phyloP scores from a whole-genome alignment of 2,329 filamentous ascomycete genomes.

The Bretziella fagacearum region DNA sequence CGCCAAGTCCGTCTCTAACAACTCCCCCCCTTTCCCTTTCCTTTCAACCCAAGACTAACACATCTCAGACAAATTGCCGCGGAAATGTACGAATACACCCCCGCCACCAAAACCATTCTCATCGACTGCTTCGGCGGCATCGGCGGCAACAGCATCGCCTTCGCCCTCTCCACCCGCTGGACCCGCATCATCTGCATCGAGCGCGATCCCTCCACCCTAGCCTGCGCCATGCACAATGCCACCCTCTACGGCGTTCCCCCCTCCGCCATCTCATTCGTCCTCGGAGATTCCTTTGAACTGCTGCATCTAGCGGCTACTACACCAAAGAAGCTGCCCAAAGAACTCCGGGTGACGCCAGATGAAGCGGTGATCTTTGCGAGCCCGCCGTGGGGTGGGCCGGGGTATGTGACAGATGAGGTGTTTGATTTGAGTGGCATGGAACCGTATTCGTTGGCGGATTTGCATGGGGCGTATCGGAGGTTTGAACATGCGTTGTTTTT shows the following conservation, averaged over 20 bases:
- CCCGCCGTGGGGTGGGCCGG: constrained; percentile 43
- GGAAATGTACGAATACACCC: constrained; percentile 42
- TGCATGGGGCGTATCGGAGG: constrained; percentile 44
- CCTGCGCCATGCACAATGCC: constrained; percentile 87
- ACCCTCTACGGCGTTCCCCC: constrained; percentile 62
- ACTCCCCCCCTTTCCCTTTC: no score
- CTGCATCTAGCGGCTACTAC: constrained; percentile 16
- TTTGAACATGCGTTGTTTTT: constrained; percentile 60
- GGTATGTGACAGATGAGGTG: constrained; percentile 42
- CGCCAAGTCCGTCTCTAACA: constrained; percentile 50
- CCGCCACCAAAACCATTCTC: constrained; percentile 43
- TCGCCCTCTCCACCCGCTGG: constrained; percentile 67
- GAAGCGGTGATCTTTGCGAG: constrained; percentile 37
- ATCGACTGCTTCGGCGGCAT: constrained; percentile 85
- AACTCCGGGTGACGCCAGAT: constrained; percentile 26
- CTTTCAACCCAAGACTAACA: constrained; percentile 6
- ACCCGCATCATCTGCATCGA: constrained; percentile 77
- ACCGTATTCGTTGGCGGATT: constrained; percentile 55
- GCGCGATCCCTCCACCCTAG: constrained; percentile 59
- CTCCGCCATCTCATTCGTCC: constrained; percentile 62
- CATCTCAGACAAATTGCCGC: constrained; percentile 49
- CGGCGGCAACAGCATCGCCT: constrained; percentile 89
- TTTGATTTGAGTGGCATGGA: constrained; percentile 79
- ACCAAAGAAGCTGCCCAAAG: constrained; percentile 23
- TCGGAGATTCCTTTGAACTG: constrained; percentile 62